Evolutionary conservation across 192 early-diverging fungal genomes (phyloP).

Genomic region (Coemansia sp.): DNA sequence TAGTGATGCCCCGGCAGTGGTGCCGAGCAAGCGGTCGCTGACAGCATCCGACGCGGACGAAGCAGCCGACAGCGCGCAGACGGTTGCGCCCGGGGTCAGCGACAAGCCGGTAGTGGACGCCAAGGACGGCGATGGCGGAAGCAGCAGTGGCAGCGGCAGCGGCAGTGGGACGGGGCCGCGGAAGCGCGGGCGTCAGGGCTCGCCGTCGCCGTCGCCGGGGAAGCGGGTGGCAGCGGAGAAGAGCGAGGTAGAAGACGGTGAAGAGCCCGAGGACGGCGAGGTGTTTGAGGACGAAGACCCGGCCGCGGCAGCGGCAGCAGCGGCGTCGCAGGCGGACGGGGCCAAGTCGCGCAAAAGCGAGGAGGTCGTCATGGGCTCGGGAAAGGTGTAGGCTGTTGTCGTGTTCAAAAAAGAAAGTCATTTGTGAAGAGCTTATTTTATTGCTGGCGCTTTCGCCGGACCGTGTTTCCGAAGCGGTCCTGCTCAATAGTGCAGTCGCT

Average conservation of each 20-base stretch:
- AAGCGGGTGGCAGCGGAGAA: conserved; percentile 1
- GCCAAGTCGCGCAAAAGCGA: conserved; percentile 32
- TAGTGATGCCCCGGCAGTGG: conserved; percentile 11
- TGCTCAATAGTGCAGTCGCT: conserved; percentile 33
- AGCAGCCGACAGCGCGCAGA: not conserved
- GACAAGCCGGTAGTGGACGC: not conserved
- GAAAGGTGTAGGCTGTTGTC: conserved; percentile 14
- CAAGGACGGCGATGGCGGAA: not conserved
- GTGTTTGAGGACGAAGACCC: conserved; percentile 39
- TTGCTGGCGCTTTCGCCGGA: conserved; percentile 30
- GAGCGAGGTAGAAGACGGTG: conserved; percentile 30
- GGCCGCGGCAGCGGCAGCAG: not conserved
- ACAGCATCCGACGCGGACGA: conserved; percentile 5
- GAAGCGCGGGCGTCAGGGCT: conserved; percentile 35
- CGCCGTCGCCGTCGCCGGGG: conserved; percentile 9
- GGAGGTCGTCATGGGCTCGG: conserved; percentile 43
- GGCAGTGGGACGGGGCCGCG: conserved; percentile 17
- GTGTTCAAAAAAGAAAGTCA: not conserved
- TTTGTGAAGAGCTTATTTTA: no score
- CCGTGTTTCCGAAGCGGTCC: conserved; percentile 37
- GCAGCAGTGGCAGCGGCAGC: conserved; percentile 5
- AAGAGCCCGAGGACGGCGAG: conserved; percentile 45
- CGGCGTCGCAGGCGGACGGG: conserved; percentile 2
- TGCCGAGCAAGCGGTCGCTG: conserved; percentile 44
- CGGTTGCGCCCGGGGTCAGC: not conserved